Conservation (phyloP, 345 rosid genomes). For the Populus nigra region DNA sequence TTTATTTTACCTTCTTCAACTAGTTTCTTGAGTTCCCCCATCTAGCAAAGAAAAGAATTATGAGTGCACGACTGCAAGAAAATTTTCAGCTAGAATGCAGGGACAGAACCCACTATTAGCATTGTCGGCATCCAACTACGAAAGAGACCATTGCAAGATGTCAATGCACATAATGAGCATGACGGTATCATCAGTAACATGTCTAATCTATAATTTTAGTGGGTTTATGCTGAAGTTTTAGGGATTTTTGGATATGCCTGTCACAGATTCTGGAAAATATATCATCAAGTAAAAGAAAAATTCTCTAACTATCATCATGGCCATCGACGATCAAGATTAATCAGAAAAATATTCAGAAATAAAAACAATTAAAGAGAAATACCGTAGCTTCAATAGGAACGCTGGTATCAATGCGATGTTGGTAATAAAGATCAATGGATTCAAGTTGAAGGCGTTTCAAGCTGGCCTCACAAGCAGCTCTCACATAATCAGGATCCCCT, state of each 20-base stretch:
- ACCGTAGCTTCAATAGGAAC: slow-evolving; percentile 27
- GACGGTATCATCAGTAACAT: too few species aligned
- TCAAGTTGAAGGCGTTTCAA: background rate
- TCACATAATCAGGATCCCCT: slow-evolving; percentile 53
- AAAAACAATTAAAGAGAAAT: background rate
- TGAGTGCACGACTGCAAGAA: background rate
- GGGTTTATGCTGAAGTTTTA: too few species aligned
- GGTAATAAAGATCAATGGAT: slow-evolving; percentile 22
- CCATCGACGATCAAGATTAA: background rate
- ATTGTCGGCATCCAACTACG: too few species aligned
- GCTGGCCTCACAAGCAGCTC: slow-evolving; percentile 25
- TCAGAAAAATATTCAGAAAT: background rate
- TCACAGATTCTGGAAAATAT: too few species aligned
- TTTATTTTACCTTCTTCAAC: slow-evolving; percentile 73
- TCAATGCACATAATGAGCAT: too few species aligned
- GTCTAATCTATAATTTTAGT: too few species aligned
- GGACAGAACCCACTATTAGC: too few species aligned
- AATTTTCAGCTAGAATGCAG: background rate
- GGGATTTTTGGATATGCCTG: too few species aligned
- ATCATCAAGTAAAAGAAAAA: background rate
- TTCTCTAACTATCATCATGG: too few species aligned
- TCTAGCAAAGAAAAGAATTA: slow-evolving; percentile 9
- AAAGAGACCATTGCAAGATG: too few species aligned
- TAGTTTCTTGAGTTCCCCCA: slow-evolving; percentile 64
- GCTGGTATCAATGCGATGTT: slow-evolving; percentile 20